Evolutionary conservation across 495 filamentous ascomycete genomes (phyloP).

Genomic region (Astrothelium macrocarpum): DNA sequence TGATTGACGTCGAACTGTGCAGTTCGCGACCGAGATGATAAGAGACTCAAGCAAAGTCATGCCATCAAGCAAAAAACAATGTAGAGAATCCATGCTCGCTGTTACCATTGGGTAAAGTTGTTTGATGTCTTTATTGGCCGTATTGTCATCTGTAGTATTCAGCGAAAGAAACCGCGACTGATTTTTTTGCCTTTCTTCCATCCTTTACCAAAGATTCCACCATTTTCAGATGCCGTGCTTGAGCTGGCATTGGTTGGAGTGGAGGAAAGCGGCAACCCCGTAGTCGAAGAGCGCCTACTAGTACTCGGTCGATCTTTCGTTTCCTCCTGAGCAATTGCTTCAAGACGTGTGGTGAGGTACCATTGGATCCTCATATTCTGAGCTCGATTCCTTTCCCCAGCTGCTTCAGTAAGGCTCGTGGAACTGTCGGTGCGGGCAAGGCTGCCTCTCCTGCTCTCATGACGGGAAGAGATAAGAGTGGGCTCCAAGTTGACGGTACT

Average conservation of each 20-base stretch:
- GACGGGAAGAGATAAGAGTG: background rate
- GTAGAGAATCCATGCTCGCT: background rate
- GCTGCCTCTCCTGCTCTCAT: background rate
- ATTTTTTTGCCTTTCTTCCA: constrained; percentile 4
- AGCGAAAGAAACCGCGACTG: background rate
- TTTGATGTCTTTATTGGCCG: too few relatives aligned
- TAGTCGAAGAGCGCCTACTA: constrained; percentile 1
- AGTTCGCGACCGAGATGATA: background rate
- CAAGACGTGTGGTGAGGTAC: background rate
- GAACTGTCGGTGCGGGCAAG: background rate
- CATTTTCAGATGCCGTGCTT: background rate
- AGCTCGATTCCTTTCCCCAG: background rate
- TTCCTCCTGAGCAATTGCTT: constrained; percentile 1
- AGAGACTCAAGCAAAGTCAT: background rate
- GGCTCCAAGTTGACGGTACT: background rate
- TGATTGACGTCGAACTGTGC: background rate
- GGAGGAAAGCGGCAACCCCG: background rate
- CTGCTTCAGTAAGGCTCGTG: background rate
- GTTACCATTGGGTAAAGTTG: too few relatives aligned
- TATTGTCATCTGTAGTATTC: too few relatives aligned
- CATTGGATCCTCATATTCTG: constrained; percentile 5
- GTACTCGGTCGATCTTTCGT: background rate
- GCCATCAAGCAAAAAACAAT: background rate
- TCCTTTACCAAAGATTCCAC: background rate
- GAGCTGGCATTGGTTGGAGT: background rate